phyloP scores from a whole-genome alignment of 1,139 yeast genomes.

The Zygosaccharomyces sapae region DNA sequence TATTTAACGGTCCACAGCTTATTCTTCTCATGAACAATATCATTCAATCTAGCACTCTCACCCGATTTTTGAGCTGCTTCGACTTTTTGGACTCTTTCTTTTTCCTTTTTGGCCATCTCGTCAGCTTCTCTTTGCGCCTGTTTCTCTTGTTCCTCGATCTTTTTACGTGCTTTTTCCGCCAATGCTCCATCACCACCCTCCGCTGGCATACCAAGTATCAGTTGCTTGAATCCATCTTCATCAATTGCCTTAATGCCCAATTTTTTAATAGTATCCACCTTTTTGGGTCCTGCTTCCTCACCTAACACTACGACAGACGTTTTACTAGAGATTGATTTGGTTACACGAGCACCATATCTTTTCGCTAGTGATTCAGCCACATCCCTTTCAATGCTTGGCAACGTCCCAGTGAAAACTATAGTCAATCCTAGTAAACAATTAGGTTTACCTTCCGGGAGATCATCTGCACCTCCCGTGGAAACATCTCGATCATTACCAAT shows the following conservation, averaged over 20 bases:
- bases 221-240: conserved; percentile 78
- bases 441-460: conserved; percentile 66
- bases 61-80: conserved; percentile 29
- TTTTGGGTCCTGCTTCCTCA: conserved; percentile 96
- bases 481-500: conserved; percentile 12
- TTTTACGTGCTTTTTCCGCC: conserved; percentile 68
- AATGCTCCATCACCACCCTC: conserved; percentile 83
- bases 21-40: conserved; percentile 39
- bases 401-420: conserved; percentile 86
- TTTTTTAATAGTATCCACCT: conserved; percentile 72
- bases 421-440: conserved; percentile 84
- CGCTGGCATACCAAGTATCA: conserved; percentile 77
- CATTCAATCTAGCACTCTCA: conserved; percentile 20
- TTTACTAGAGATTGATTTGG: conserved; percentile 78
- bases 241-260: conserved; percentile 74
- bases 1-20: conserved; percentile 89
- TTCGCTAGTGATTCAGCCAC: conserved; percentile 74
- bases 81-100: conserved; percentile 28
- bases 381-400: conserved; percentile 75
- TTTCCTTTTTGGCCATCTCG: conserved; percentile 42
- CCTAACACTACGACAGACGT: conserved; percentile 91
- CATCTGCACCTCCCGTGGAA: conserved; percentile 13
- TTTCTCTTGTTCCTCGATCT: conserved; percentile 63
- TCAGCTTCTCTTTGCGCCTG: conserved; percentile 49
- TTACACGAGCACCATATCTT: conserved; percentile 89